These are phyloP conservation scores for Phaffomyces thermotolerans DNA, from an alignment of 805 yeast genomes.

Conservation along the genomic window DNA sequence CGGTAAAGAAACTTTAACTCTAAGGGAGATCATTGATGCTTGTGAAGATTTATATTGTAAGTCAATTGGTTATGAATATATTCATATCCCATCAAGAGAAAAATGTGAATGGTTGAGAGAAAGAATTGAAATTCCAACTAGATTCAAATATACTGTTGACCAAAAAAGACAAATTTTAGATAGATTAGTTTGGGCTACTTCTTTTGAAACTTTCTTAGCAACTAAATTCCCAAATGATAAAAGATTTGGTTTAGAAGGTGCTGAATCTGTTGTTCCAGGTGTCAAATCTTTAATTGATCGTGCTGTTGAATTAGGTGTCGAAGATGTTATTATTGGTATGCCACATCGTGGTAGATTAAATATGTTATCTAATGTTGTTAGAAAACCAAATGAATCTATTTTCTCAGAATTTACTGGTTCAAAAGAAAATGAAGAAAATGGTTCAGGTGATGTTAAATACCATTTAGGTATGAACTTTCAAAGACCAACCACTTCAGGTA, in stretches of 20 bases:
- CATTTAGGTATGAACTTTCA: slow-evolving; percentile 99
- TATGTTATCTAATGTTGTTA: slow-evolving; percentile 94
- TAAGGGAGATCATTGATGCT: slow-evolving; percentile 68
- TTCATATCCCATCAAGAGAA: slow-evolving; percentile 91
- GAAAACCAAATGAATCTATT: slow-evolving; percentile 97
- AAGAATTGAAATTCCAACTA: slow-evolving; percentile 86
- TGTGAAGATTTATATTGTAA: slow-evolving; percentile 86
- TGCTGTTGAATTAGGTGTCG: slow-evolving; percentile 86
- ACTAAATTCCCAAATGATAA: slow-evolving; percentile 97
- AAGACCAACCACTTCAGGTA: slow-evolving; percentile 98
- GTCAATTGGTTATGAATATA: slow-evolving; percentile 87
- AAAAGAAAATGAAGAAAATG: slow-evolving; percentile 74
- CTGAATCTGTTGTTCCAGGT: slow-evolving; percentile 94
- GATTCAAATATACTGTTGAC: slow-evolving; percentile 75
- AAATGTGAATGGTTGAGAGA: slow-evolving; percentile 99
- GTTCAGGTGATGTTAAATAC: slow-evolving; percentile 98
- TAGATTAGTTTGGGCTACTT: slow-evolving; percentile 93
- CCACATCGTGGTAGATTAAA: slow-evolving; percentile 99
- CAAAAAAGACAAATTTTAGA: slow-evolving; percentile 95
- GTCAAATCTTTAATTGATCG: slow-evolving; percentile 92
- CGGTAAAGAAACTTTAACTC: slow-evolving; percentile 53
- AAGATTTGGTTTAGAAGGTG: slow-evolving; percentile 98
- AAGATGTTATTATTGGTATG: slow-evolving; percentile 97
- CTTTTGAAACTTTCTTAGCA: slow-evolving; percentile 86
- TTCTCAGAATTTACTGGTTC: slow-evolving; percentile 95